Percentiles rank a stretch among this genome's conserved stretches.
phyloP scores from a whole-genome alignment of 192 early-diverging fungal genomes.

The Linnemannia schmuckeri region DNA sequence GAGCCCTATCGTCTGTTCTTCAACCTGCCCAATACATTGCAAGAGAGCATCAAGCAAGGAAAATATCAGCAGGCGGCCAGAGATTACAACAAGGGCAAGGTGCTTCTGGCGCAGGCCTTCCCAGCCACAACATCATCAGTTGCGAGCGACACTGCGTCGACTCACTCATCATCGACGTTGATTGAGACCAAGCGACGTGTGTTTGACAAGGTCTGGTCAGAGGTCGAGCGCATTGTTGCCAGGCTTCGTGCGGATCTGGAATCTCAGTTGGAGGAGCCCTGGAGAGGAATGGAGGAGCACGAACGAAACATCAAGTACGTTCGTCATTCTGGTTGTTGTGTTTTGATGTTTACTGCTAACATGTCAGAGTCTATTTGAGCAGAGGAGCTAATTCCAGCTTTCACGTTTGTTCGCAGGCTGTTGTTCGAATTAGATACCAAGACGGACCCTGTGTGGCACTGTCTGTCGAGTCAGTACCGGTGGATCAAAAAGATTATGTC shows the following conservation, averaged over 20 bases:
- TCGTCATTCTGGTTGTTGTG: neutral
- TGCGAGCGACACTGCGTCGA: constrained; percentile 34
- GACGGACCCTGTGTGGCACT: constrained; percentile 91
- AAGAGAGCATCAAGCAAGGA: constrained; percentile 86
- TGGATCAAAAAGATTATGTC: constrained; percentile 87
- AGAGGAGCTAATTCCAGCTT: neutral
- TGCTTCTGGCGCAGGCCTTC: constrained; percentile 58
- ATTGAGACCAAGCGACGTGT: constrained; percentile 72
- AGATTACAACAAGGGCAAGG: constrained; percentile 96
- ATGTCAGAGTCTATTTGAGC: neutral
- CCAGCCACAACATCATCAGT: constrained; percentile 18
- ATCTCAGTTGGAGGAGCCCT: constrained; percentile 80
- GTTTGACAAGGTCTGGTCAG: constrained; percentile 95
- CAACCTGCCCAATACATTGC: constrained; percentile 90
- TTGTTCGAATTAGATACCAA: constrained; percentile 82
- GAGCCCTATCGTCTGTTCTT: constrained; percentile 98
- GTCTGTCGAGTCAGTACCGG: constrained; percentile 88
- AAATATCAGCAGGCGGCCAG: constrained; percentile 92
- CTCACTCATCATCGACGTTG: constrained; percentile 38
- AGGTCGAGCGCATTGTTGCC: constrained; percentile 87
- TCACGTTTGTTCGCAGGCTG: constrained; percentile 56
- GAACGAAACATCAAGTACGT: constrained; percentile 87
- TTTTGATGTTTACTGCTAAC: neutral
- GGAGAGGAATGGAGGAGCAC: constrained; percentile 87
- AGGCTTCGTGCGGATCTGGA: constrained; percentile 81